Conservation (phyloP, 2,329 filamentous ascomycete species). For the Emmonsiellopsis sp. region DNA sequence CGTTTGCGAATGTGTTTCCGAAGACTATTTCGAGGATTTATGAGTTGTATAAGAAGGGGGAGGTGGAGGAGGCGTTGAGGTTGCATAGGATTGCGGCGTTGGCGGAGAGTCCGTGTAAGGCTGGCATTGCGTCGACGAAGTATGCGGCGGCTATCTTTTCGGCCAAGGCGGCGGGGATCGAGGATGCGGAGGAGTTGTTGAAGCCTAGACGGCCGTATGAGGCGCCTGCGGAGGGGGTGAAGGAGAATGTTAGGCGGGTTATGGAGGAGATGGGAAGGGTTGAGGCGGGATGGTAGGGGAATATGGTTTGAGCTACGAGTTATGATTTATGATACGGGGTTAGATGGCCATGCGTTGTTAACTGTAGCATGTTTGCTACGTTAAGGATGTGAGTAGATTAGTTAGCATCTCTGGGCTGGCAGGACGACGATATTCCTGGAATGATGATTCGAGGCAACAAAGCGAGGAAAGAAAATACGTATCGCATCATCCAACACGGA, state of each 20-base stretch:
- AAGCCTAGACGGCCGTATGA: conserved; percentile 55
- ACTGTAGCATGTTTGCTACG: no score
- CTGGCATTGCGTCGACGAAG: conserved; percentile 59
- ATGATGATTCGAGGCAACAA: background rate
- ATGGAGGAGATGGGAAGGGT: conserved; percentile 35
- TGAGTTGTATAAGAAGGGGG: conserved; percentile 50
- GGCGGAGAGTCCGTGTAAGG: conserved; percentile 57
- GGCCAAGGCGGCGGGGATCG: conserved; percentile 51
- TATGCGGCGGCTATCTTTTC: conserved; percentile 56
- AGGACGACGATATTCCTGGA: background rate
- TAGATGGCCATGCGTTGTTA: no score
- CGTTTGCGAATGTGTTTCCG: conserved; percentile 50
- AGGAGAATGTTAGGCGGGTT: conserved; percentile 32
- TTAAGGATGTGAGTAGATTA: no score
- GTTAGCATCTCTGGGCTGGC: no score
- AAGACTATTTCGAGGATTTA: conserved; percentile 52
- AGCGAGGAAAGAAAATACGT: background rate
- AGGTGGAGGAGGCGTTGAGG: conserved; percentile 48
- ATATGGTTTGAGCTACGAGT: no score
- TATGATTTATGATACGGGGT: no score
- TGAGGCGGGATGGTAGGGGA: conserved; percentile 23
- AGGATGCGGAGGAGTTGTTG: conserved; percentile 50
- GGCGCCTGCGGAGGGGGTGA: conserved; percentile 34
- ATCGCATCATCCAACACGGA: background rate
- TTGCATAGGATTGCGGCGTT: conserved; percentile 55